A percentile compares a stretch with the other conserved stretches of the same genome.
phyloP scores from a whole-genome alignment of 2,329 filamentous ascomycete species.

The Ramularia endophylla region DNA sequence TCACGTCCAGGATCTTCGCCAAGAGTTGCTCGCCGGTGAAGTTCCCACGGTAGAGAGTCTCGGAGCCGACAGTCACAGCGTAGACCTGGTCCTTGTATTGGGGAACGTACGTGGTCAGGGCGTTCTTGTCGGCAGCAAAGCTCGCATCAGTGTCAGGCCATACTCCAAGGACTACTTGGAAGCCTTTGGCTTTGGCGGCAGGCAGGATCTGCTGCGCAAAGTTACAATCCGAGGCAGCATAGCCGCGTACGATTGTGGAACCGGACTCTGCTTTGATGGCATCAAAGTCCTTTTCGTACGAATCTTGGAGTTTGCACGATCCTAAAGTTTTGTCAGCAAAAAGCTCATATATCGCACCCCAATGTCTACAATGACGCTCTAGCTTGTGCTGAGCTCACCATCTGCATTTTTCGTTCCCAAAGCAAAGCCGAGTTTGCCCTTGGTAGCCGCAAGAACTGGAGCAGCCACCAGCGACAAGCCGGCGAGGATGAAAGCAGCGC shows the following conservation, averaged over 20 bases:
- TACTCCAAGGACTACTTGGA: conserved; percentile 64
- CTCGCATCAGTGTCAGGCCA: conserved; percentile 62
- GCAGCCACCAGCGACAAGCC: conserved; percentile 23
- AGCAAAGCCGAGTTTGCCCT: conserved; percentile 58
- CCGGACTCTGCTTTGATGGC: conserved; percentile 48
- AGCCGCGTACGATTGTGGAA: conserved; percentile 57
- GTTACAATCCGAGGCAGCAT: conserved; percentile 62
- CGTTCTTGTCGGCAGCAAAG: conserved; percentile 55
- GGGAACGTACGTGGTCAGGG: conserved; percentile 46
- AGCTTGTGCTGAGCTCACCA: background rate
- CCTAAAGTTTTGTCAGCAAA: conserved; percentile 24
- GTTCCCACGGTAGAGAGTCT: conserved; percentile 63
- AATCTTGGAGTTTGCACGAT: conserved; percentile 55
- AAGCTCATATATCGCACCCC: too few species aligned
- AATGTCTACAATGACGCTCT: too few species aligned
- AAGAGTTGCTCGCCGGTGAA: conserved; percentile 57
- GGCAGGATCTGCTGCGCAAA: conserved; percentile 58
- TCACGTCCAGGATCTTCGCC: conserved; percentile 56
- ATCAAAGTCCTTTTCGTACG: conserved; percentile 62
- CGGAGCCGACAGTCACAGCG: conserved; percentile 65
- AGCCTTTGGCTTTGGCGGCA: conserved; percentile 57
- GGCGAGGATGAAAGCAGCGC: conserved; percentile 19
- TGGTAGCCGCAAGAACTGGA: conserved; percentile 21
- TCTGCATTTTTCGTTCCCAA: conserved; percentile 59
- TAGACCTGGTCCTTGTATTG: conserved; percentile 55